phyloP scores from a whole-genome alignment of 306 rosid species.

The Vigna hirtella region DNA sequence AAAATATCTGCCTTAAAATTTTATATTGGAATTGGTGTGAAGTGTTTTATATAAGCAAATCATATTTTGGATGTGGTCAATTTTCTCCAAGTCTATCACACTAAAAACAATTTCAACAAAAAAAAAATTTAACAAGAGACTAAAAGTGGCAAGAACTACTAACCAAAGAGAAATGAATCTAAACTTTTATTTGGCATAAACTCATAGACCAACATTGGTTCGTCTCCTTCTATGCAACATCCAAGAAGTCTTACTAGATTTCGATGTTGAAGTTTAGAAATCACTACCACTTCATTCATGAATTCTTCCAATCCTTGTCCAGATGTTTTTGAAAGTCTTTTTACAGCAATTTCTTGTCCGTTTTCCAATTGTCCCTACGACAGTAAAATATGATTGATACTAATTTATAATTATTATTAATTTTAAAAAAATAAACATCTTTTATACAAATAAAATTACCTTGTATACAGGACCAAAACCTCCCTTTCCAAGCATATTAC shows the following conservation, averaged over 20 bases:
- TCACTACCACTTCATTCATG: slow-evolving; percentile 55
- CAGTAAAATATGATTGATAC: not conserved
- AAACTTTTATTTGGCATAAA: slow-evolving; percentile 60
- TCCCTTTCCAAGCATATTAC: slow-evolving; percentile 45
- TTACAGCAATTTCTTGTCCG: slow-evolving; percentile 56
- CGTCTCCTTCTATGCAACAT: slow-evolving; percentile 54
- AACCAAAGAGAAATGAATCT: slow-evolving; percentile 59
- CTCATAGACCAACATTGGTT: slow-evolving; percentile 56
- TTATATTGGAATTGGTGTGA: too few species aligned
- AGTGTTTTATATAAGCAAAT: too few species aligned
- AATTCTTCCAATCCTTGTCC: slow-evolving; percentile 58
- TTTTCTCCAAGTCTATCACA: too few species aligned
- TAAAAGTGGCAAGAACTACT: slow-evolving; percentile 35
- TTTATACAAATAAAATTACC: slow-evolving; percentile 13
- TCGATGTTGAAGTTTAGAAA: slow-evolving; percentile 61
- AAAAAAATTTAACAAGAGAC: too few species aligned
- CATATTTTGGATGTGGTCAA: too few species aligned
- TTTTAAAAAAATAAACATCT: not conserved
- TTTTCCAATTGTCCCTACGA: slow-evolving; percentile 47
- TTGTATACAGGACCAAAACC: slow-evolving; percentile 51
- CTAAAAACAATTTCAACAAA: too few species aligned
- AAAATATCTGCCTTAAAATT: too few species aligned
- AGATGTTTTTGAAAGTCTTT: slow-evolving; percentile 54
- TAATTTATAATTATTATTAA: not conserved
- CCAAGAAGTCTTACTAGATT: slow-evolving; percentile 61